Evolutionary conservation across 1,139 yeast species (phyloP), one percentile per base, ranked within the genome.

Genomic region (Saccharomyces hybrid): DNA sequence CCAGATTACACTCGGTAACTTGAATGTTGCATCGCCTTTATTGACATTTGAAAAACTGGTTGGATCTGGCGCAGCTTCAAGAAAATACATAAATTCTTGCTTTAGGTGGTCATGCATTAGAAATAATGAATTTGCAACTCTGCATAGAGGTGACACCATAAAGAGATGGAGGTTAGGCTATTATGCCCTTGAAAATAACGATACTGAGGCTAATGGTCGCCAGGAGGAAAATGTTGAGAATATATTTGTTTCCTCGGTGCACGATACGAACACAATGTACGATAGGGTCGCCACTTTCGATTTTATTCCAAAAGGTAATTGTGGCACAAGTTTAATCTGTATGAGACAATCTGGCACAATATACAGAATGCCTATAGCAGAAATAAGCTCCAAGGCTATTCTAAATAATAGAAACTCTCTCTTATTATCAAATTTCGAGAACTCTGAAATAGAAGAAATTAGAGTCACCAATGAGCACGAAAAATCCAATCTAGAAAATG

Each of bases 301-400:
- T 67, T 90, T 89, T 67, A 82, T 86, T 3, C 84, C 88, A 1
- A 84, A 83, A 61, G 74, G 74, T 27, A 66, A 66, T 14, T 71
- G 71, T 48, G 77, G 81, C 6, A 63, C 73, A 5, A 69, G 72
- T 51, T 78, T 88, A 59, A 83, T 90, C 41, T 90, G 97, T 69
- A 86, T 90, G 86, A 75, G 96, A 59, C 95, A 88, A 65, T 86
- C 95, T 1, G 97, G 97, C 1, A 85, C 88, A 51, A 85, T 89
- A 0, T 90, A 87, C 70, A 75, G 88, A 57, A 88, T 88, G 93
- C 80, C 85, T 0, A 87, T 84, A 0, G 74, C 76, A 1, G 95
- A 88, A 66, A 81, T 86, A 53, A 83, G 85, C 38, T 83, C 83
- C 49, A 77, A 83, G 5, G 69, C 86, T 19, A 76, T 74, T 21